These are phyloP conservation scores for Venturia asperata DNA, from an alignment of 2,329 filamentous ascomycete genomes.

Conservation along the genomic window DNA sequence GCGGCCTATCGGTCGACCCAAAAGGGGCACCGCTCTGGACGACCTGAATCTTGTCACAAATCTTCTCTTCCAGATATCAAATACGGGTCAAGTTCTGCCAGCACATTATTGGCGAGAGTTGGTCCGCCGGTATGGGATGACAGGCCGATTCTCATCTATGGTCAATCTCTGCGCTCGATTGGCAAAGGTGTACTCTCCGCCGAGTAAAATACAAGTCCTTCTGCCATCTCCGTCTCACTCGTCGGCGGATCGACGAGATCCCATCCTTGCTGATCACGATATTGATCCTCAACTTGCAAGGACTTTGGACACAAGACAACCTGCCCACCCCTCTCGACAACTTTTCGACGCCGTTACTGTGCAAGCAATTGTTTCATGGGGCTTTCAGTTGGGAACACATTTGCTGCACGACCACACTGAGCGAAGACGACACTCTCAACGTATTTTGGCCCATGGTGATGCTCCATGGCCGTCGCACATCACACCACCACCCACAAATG, in stretches of 20 bases:
- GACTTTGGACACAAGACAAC: not conserved
- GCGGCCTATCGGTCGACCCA: conserved; percentile 24
- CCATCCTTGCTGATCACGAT: conserved; percentile 10
- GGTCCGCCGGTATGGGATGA: conserved; percentile 53
- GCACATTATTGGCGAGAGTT: conserved; percentile 50
- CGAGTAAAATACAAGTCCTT: not conserved
- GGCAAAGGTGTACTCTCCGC: conserved; percentile 24
- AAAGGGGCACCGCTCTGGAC: conserved; percentile 26
- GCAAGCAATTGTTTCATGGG: conserved; percentile 30
- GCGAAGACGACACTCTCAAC: not conserved
- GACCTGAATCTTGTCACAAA: conserved; percentile 42
- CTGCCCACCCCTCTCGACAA: conserved; percentile 7
- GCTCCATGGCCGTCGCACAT: conserved; percentile 25
- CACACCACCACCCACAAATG: not conserved
- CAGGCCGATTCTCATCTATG: conserved; percentile 45
- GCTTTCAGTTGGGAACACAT: conserved; percentile 24
- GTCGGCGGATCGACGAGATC: not conserved
- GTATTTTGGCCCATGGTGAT: not conserved
- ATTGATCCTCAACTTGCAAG: conserved; percentile 5
- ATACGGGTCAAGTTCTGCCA: conserved; percentile 37
- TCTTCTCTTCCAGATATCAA: conserved; percentile 42
- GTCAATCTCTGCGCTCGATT: conserved; percentile 48
- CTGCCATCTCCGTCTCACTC: not conserved
- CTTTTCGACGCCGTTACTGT: conserved; percentile 27
- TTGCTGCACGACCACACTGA: conserved; percentile 10